These are phyloP conservation scores for Tricholoma matsutake DNA, from an alignment of 768 basidiomycete genomes.

Conservation along the genomic window DNA sequence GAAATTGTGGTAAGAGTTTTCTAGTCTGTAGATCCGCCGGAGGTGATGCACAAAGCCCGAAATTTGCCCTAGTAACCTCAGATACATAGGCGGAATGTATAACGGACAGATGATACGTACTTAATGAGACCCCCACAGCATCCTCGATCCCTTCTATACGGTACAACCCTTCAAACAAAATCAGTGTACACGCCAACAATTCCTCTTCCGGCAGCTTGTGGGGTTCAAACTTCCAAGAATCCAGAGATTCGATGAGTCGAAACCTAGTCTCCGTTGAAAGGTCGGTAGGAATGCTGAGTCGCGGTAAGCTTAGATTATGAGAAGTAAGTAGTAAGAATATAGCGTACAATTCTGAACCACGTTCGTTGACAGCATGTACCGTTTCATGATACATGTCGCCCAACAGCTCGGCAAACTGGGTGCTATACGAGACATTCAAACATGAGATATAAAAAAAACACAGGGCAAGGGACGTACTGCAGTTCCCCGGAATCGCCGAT, in stretches of 20 bases:
- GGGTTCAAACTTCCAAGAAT: conserved; percentile 90
- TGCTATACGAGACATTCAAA: conserved; percentile 29
- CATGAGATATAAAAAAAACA: not conserved
- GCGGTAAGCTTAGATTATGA: not conserved
- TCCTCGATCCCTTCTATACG: conserved; percentile 72
- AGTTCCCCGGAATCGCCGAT: conserved; percentile 46
- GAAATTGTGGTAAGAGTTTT: conserved; percentile 97
- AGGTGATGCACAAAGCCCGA: conserved; percentile 80
- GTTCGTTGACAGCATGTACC: conserved; percentile 63
- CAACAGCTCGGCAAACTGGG: conserved; percentile 77
- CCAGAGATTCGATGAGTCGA: conserved; percentile 64
- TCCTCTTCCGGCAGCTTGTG: conserved; percentile 80
- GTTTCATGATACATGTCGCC: conserved; percentile 86
- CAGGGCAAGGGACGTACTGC: conserved; percentile 40
- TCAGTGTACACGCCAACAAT: conserved; percentile 71
- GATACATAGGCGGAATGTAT: conserved; percentile 11
- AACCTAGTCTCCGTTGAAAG: conserved; percentile 48
- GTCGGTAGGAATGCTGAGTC: conserved; percentile 43
- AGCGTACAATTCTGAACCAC: conserved; percentile 42
- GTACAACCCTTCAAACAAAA: conserved; percentile 85
- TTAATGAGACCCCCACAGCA: conserved; percentile 52
- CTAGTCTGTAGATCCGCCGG: conserved; percentile 85
- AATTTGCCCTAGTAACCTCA: conserved; percentile 55
- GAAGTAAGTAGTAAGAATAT: not conserved
- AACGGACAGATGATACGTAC: conserved; percentile 38